Base-by-base conservation (phyloP, 2,329 filamentous ascomycete genomes). In the Fusarium beomiforme region DNA sequence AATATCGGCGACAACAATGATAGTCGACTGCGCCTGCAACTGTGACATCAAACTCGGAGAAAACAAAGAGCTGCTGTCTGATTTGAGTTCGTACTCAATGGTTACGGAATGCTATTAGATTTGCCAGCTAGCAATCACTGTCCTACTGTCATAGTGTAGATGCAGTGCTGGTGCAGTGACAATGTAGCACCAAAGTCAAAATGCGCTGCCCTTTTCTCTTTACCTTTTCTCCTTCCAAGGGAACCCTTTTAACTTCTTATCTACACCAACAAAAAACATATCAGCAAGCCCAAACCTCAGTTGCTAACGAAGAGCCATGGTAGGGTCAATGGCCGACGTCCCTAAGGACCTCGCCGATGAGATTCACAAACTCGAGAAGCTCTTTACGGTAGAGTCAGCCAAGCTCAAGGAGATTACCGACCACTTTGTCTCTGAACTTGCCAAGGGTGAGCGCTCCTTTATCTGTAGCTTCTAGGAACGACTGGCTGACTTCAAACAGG, bases 361-460 rank as follows among this genome's bases (percentile, higher is more conserved):
- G 83, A 95, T 98, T 79, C 90, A 93, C 81, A 87, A 89, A 69
- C 88, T 98, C 26, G 96, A 98, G 85, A 88, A 94, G 63, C 82
- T 92, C 58, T 97, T 99, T 83, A 92, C 91, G 14, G 90, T 98
- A 47, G 88, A 92, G 72, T 87, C 87, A 2, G 83, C 88, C 39
- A 97, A 93, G 85, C 89, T 98, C 60, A 98, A 98, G 88, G 83
- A 92, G 73, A 95, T 99, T 78, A 95, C 94, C 43, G 86, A 93
- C 57, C 95, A 97, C 81, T 99, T 99, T 80, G 87, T 97, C 54
- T 88, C 87, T 36, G 96, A 99, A 85, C 89, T 99, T 59, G 88
- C 91, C 70, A 97, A 97, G 83, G 94, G 93, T 92, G 80, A 41
- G 43, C 17, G 11, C 23, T 31, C 4, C 41, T 41, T 11, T 26